These are phyloP conservation scores for Teratosphaeria pseudoeucalypti DNA, from an alignment of 2,329 filamentous ascomycete genomes.

Conservation along the genomic window DNA sequence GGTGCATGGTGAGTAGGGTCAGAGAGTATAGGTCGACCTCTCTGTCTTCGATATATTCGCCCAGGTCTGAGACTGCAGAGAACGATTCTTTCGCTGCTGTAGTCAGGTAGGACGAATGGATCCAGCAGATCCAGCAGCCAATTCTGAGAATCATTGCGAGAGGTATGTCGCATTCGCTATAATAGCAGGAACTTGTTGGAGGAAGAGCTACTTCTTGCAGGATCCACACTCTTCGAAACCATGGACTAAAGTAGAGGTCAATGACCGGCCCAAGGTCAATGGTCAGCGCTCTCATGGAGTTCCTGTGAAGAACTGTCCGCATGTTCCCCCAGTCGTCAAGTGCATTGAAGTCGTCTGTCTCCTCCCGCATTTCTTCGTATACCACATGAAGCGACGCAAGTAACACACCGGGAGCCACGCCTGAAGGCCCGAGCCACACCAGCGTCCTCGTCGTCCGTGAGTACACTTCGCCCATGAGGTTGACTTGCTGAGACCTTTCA, in stretches of 20 bases:
- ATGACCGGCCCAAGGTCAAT: neutral
- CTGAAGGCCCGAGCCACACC: neutral
- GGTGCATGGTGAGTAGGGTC: neutral
- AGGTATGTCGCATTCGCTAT: neutral
- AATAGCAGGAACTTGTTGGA: neutral
- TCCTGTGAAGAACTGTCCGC: neutral
- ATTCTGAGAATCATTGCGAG: neutral
- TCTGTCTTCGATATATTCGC: neutral
- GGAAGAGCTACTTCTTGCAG: neutral
- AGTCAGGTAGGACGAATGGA: neutral
- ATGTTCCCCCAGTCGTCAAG: neutral
- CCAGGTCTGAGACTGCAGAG: neutral
- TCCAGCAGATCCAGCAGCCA: neutral
- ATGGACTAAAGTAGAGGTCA: neutral
- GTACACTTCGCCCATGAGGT: neutral
- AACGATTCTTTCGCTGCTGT: neutral
- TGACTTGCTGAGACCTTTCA: neutral
- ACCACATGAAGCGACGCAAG: neutral
- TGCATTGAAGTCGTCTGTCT: neutral
- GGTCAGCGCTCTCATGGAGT: neutral
- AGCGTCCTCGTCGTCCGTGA: neutral
- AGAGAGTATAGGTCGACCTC: neutral
- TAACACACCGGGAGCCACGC: neutral
- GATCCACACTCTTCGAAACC: neutral
- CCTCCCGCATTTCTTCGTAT: neutral